Evolutionary conservation across 2,329 filamentous ascomycete genomes (phyloP).

Genomic region (Sordariomycetes sp.): DNA sequence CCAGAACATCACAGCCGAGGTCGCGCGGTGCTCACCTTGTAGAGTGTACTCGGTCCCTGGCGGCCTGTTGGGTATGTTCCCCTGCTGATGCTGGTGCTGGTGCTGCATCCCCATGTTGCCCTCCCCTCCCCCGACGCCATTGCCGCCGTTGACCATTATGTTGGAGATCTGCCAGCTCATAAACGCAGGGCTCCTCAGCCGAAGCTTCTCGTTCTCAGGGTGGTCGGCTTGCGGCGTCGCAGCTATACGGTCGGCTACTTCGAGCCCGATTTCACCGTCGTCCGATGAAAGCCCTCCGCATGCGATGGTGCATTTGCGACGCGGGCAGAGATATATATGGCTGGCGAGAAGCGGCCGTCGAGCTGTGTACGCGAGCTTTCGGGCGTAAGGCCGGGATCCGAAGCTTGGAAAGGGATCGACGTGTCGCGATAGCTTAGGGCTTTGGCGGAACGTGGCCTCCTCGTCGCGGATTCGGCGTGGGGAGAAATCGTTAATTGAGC

Average conservation of each 20-base stretch:
- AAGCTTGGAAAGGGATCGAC: background rate
- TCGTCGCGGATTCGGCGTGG: background rate
- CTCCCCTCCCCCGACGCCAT: conserved; percentile 16
- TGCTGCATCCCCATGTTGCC: conserved; percentile 4
- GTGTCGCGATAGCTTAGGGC: background rate
- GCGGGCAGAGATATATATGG: background rate
- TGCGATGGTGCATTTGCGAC: conserved; percentile 2
- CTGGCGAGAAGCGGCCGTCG: background rate
- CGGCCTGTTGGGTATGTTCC: conserved; percentile 33
- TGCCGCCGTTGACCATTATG: conserved; percentile 25
- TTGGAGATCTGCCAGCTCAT: conserved; percentile 21
- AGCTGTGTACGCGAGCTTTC: background rate
- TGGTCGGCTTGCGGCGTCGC: background rate
- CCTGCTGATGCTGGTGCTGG: conserved; percentile 16
- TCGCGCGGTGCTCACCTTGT: conserved; percentile 26
- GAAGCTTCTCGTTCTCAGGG: background rate
- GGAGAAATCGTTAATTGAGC: background rate
- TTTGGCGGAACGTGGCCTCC: background rate
- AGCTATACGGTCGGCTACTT: background rate
- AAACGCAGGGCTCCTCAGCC: background rate
- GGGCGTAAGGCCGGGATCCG: background rate
- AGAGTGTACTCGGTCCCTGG: conserved; percentile 49
- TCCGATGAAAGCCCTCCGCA: conserved; percentile 18
- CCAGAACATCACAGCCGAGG: background rate
- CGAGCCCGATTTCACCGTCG: conserved; percentile 25